Evolutionary conservation across 1,139 yeast species (phyloP).

Genomic region (Diutina neorugosa): DNA sequence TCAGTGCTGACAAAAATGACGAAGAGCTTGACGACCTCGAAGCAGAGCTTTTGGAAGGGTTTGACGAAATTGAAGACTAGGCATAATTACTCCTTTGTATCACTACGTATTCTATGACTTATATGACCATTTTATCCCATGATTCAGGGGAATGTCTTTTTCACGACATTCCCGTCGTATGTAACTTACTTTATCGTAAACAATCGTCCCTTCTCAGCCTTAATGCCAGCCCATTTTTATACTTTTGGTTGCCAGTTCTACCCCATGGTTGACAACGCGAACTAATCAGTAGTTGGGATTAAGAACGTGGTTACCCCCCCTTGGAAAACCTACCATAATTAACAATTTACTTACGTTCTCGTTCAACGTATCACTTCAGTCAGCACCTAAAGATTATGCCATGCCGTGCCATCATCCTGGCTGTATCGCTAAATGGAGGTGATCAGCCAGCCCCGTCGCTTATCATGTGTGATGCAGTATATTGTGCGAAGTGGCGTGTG

Average conservation of each 20-base stretch:
- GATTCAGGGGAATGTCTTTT: too few species aligned
- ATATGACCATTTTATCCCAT: not conserved
- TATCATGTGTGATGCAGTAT: not conserved
- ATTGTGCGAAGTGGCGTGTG: not conserved
- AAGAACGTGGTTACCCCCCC: not conserved
- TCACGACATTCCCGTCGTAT: not conserved
- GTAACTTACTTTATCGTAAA: not conserved
- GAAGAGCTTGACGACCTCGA: conserved; percentile 31
- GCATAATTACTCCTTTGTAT: not conserved
- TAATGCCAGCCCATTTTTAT: not conserved
- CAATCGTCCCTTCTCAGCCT: not conserved
- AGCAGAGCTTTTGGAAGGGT: conserved; percentile 33
- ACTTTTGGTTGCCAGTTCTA: not conserved
- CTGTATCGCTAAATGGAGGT: not conserved
- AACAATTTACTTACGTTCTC: not conserved
- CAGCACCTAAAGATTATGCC: not conserved
- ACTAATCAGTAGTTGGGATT: too few species aligned
- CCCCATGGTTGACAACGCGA: not conserved
- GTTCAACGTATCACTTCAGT: too few species aligned
- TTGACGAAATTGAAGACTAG: conserved; percentile 27
- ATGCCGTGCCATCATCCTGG: not conserved
- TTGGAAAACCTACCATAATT: not conserved
- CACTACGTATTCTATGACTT: not conserved
- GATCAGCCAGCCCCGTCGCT: not conserved
- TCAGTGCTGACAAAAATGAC: conserved; percentile 7